Evolutionary conservation across 495 filamentous ascomycete genomes (phyloP), one percentile per base, ranked within the genome.

Genomic region (Neurospora intermedia): DNA sequence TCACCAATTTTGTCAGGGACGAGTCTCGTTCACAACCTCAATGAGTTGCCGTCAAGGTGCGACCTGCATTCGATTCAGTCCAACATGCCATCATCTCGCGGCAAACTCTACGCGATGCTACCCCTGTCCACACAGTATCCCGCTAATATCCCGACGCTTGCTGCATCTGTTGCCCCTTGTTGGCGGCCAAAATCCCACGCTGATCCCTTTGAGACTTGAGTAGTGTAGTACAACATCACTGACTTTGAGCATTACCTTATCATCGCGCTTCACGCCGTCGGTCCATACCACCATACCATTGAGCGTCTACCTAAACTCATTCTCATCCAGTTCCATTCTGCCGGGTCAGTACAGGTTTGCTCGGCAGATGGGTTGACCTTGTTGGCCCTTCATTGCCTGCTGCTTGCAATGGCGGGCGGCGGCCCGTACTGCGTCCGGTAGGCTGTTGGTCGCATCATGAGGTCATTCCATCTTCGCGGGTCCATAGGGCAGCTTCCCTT

Each of bases 301-400:
- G 27, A 73, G 66, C 71, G 70, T 76, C 48, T 71, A n/a, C 70
- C 42, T 54, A 74, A 43, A 39, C 54, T 73, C 73, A 72, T 72
- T 70, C 11, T 43, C 77, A 71, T 73, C 71, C 70, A 73, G 73
- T 79, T 20, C 78, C 78, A 39, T 62, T 75, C 75, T 75, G 77
- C 75, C 77, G 78, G 77, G 77, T 74, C 74, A 31, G 39, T 66
- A 0, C 10, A 6, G 23, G 20, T 59, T 9, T 54, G 9, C 46
- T 11, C 20, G 46, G 46, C 46, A 54, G 46, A 54, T 54, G 46
- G 46, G 3, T 54, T 4, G 13, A 54, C 9, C 48, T 31, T 59
- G 48, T 27, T 27, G 48, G 20, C 20, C 48, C 20, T 59, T 59
- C 20, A 31, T 59, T 9, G 23, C 31, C 54, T 62, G 54, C 54